A percentile compares a stretch with the other conserved stretches of the same genome.
These are phyloP conservation scores for Isoetes engelmannii DNA, from an alignment of 83 land plant species.

Conservation along the genomic window DNA sequence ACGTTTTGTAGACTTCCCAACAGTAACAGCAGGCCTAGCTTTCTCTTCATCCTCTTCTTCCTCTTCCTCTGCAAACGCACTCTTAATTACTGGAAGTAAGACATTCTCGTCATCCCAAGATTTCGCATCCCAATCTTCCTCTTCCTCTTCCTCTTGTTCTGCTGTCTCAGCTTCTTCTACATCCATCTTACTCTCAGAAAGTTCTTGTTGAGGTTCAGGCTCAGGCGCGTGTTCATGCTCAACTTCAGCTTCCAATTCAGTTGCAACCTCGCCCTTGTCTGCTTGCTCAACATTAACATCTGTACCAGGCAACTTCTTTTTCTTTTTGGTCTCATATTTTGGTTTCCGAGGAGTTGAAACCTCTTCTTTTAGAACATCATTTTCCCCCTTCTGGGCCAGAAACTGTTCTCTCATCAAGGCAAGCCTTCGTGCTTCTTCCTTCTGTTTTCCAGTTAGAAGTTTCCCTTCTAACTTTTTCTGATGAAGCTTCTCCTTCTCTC, in stretches of 20 bases:
- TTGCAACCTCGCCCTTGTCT: slow-evolving; percentile 22
- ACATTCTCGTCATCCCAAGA: slow-evolving; percentile 83
- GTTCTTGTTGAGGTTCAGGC: slow-evolving; percentile 4
- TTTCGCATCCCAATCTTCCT: slow-evolving; percentile 94
- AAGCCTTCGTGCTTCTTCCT: slow-evolving; percentile 56
- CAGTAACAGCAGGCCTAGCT: not conserved
- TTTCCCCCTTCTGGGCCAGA: slow-evolving; percentile 42
- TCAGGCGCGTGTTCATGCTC: slow-evolving; percentile 9
- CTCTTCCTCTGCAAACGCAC: slow-evolving; percentile 88
- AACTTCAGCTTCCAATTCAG: not conserved
- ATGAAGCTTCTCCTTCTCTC: slow-evolving; percentile 80
- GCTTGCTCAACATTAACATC: slow-evolving; percentile 17
- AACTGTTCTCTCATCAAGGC: slow-evolving; percentile 76
- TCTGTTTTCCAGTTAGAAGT: slow-evolving; percentile 72
- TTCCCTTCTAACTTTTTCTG: slow-evolving; percentile 83
- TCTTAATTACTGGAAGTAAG: slow-evolving; percentile 45
- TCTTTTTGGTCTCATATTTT: slow-evolving; percentile 61
- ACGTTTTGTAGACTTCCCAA: slow-evolving; percentile 22
- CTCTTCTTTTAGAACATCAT: slow-evolving; percentile 25
- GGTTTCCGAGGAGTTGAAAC: slow-evolving; percentile 51
- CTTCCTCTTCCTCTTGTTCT: slow-evolving; percentile 54
- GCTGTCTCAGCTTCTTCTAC: slow-evolving; percentile 9
- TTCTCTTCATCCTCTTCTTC: slow-evolving; percentile 26
- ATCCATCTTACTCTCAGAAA: not conserved
- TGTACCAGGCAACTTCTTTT: slow-evolving; percentile 33